phyloP scores from a whole-genome alignment of 768 basidiomycete species.

The Rhodotorula paludigena region DNA sequence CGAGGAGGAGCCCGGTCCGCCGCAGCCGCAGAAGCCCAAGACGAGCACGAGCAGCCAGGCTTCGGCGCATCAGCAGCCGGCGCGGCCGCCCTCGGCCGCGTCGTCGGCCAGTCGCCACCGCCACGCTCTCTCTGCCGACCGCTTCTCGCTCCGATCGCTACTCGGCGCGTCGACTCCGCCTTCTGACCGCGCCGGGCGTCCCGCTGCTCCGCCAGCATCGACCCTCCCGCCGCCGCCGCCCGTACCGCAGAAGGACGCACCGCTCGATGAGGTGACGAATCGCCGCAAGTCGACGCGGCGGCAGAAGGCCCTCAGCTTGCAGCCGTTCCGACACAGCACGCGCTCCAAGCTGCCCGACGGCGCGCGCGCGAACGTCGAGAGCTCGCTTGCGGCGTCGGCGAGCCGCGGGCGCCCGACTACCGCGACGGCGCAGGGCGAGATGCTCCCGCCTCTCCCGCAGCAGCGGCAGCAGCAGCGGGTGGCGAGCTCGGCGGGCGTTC shows the following conservation, averaged over 20 bases:
- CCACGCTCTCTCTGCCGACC: constrained; percentile 34
- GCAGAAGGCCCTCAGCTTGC: constrained; percentile 73
- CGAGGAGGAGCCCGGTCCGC: background rate
- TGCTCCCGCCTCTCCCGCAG: background rate
- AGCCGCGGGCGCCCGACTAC: background rate
- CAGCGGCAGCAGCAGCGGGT: background rate
- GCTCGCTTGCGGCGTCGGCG: constrained; percentile 4
- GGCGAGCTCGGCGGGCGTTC: background rate
- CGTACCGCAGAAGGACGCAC: background rate
- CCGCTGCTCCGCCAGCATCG: background rate
- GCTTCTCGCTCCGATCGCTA: constrained; percentile 40
- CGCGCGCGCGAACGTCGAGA: constrained; percentile 16
- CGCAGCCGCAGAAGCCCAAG: constrained; percentile 8
- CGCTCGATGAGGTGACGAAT: constrained; percentile 35
- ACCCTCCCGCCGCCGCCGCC: background rate
- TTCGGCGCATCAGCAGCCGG: background rate
- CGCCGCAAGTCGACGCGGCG: constrained; percentile 31
- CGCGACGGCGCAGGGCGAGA: background rate
- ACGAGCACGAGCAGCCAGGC: constrained; percentile 6
- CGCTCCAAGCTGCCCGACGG: constrained; percentile 29
- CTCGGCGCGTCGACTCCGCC: constrained; percentile 28
- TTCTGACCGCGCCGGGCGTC: background rate
- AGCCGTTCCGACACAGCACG: constrained; percentile 29
- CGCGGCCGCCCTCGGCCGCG: constrained; percentile 10
- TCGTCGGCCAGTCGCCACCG: constrained; percentile 27